Evolutionary conservation across 2,329 filamentous ascomycete species (phyloP), one percentile per base, ranked within the genome.

Genomic region (Bertia moriformis): DNA sequence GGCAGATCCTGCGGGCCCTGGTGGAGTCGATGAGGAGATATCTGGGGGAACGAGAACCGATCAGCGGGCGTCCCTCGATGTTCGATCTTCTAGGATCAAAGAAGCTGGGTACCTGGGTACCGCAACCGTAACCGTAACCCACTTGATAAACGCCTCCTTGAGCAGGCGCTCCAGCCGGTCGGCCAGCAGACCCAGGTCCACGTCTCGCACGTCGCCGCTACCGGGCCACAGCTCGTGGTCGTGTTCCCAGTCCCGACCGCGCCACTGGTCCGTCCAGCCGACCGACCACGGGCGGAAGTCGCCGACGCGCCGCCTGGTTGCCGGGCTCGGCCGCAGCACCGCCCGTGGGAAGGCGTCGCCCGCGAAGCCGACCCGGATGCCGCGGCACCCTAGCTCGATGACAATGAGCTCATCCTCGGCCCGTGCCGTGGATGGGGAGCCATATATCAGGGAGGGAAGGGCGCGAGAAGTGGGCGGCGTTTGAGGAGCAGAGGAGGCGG

Each of bases 81-180:
- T n/a, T n/a, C n/a, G 15, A 15, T 19, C 22, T n/a, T 3, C 19
- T 24, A 30, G 12, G 18, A 3, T 12, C 27, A 19, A 14, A n/a
- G n/a, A n/a, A n/a, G n/a, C n/a, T n/a, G n/a, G n/a, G n/a, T 15
- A 5, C 10, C 38, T 18, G 15, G 20, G 14, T 13, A 5, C 17
- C 7, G 13, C 12, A 38, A 38, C 10, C 10, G 27, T 14, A 14
- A 4, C 38, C 33, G 61, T 61, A 19, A 41, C 51, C 45, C 73
- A 55, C 68, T 82, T 88, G 45, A 80, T 81, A 53, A 91, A 88
- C 7, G 83, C 79, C 48, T 89, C 83, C 39, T 87, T 71, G 49
- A 96, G 59, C 4, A 80, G 74, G 39, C 87, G 71, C 56, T 95
- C 91, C 39, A 98, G 68, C 58, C 83, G 89, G 56, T 96, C 89